These are phyloP conservation scores for Xylaria intraflava DNA, from an alignment of 495 filamentous ascomycete genomes.

Conservation along the genomic window DNA sequence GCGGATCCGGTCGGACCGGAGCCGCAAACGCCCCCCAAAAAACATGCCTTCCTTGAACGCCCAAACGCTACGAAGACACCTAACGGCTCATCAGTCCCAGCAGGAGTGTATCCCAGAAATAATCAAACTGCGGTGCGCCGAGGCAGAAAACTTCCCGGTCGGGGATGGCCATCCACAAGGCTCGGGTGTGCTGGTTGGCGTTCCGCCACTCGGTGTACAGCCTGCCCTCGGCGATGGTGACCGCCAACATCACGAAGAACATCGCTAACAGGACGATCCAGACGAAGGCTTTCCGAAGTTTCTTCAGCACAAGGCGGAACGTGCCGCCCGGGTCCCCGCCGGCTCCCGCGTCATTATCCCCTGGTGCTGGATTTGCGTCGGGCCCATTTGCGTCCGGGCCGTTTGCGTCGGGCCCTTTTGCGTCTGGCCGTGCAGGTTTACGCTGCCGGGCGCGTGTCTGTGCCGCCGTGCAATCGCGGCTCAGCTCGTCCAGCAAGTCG, in stretches of 20 bases:
- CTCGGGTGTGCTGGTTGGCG: conserved; percentile 13
- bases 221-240: conserved; percentile 8
- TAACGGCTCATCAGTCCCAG: background rate
- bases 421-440: background rate
- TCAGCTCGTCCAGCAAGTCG: background rate
- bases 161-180: background rate
- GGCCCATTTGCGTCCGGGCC: background rate
- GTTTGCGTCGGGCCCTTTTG: background rate
- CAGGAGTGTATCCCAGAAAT: conserved; percentile 5
- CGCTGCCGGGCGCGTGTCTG: background rate
- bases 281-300: background rate
- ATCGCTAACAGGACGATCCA: background rate
- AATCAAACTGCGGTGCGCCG: background rate
- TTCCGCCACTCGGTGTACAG: conserved; percentile 5
- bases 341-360: background rate
- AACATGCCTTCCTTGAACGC: background rate
- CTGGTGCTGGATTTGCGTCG: background rate
- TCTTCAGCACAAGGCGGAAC: background rate
- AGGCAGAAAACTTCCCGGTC: conserved; percentile 5
- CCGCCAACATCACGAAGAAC: background rate
- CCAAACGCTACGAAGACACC: too few species aligned
- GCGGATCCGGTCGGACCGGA: too few species aligned
- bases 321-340: background rate
- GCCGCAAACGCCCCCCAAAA: background rate
- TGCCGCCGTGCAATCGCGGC: background rate